A percentile compares a stretch with the other conserved stretches of the same genome.
These are phyloP conservation scores for Coemansia javaensis DNA, from an alignment of 192 early-diverging fungal species.

Conservation along the genomic window DNA sequence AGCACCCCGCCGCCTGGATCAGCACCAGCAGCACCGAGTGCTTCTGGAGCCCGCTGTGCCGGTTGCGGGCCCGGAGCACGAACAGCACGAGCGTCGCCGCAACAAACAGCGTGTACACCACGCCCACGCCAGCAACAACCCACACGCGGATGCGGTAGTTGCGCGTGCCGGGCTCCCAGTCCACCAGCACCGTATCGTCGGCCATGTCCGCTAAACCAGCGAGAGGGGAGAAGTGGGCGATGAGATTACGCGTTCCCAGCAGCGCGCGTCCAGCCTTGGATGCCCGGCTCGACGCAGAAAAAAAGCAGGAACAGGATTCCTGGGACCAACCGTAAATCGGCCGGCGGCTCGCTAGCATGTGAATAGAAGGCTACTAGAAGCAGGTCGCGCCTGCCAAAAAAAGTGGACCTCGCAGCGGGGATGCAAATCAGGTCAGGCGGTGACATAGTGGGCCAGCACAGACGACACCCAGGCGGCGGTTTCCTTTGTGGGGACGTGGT, in stretches of 20 bases:
- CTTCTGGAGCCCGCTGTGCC: conserved; percentile 29
- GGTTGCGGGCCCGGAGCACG: conserved; percentile 12
- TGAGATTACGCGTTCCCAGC: no score
- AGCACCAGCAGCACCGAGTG: conserved; percentile 15
- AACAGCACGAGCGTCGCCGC: conserved; percentile 14
- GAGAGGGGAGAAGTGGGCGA: no score
- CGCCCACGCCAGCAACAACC: conserved; percentile 1
- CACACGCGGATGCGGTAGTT: conserved; percentile 20
- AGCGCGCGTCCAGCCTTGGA: no score
- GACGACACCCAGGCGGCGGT: conserved; percentile 32
- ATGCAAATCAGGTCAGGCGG: neutral
- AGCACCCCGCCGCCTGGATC: conserved; percentile 25
- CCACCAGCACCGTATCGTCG: conserved; percentile 4
- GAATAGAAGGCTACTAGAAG: no score
- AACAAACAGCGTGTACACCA: conserved; percentile 20
- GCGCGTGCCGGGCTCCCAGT: conserved; percentile 18
- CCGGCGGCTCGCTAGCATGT: no score
- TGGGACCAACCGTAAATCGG: no score
- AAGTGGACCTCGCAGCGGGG: no score
- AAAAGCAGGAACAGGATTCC: no score
- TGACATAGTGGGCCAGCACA: conserved; percentile 17
- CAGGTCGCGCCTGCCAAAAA: no score
- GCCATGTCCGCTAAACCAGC: neutral
- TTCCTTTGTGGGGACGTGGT: conserved; percentile 17
- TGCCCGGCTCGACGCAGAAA: no score